Base-by-base conservation (phyloP, 306 rosid species). In the Cicer chorassanicum region DNA sequence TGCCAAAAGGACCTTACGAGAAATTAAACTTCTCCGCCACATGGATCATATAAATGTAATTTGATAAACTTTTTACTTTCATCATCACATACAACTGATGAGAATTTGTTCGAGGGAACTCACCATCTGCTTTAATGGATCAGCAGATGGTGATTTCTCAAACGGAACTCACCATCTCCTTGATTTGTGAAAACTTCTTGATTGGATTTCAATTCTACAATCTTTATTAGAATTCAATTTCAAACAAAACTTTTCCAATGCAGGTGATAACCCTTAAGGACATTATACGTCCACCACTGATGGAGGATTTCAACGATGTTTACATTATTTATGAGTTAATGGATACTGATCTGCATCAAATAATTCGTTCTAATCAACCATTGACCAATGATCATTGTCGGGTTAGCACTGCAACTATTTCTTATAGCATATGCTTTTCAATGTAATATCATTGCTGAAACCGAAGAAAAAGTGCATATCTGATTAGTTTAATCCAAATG, bases 341-440 rank as follows among this genome's bases (percentile, higher is more conserved):
- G 98, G 98, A 93, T 77, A 91, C 98, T 7, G 98, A 93, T 80
- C 90, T 93, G 72, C 92, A 91, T 84, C 96, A 93, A 81, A 93
- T 93, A 68, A 90, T 93, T 77, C 87, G 87, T 19, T 93, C 97
- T 74, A 89, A 70, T 80, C 97, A 93, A 84, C 74, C 67, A 15
- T 86, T 93, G 89, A 89, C 87, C 0, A 94, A 91, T 73, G 98
- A 93, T 77, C 98, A 93, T 88, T 93, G 97, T 82, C 97, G 97
- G 96, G 98, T 93, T 77, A 41, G 88, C 65, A 59, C 84, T 65
- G 14, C 43, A 48, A 65, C 78, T 62, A 8, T 41, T 45, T 76
- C 55, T 81, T 64, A 13, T 42, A 63, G 69, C 53, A 65, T 82
- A 74, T 84, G 65, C 48, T 24, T 34, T 82, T 41, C 45, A 64